phyloP scores from a whole-genome alignment of 202 grass and related monocot species.

The Panicum hallii region DNA sequence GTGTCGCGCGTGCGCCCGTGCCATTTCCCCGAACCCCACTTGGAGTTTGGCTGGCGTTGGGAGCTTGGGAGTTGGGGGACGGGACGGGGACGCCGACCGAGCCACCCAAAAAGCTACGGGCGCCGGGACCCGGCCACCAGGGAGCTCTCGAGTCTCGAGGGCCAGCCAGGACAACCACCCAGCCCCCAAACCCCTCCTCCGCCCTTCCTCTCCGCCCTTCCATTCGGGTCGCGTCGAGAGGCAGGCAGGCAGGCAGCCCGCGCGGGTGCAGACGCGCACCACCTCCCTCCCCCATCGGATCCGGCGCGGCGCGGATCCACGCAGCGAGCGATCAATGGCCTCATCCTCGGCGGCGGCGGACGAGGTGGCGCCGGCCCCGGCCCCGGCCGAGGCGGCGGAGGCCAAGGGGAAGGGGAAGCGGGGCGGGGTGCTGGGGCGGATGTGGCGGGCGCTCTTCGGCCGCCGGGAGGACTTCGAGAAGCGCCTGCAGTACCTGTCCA shows the following conservation, averaged over 20 bases:
- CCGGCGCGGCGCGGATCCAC: conserved; percentile 54
- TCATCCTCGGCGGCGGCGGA: conserved; percentile 32
- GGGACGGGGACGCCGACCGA: conserved; percentile 17
- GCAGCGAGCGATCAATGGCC: conserved; percentile 25
- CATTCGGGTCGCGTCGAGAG: conserved; percentile 33
- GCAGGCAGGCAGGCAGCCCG: conserved; percentile 10
- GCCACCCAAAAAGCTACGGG: background rate
- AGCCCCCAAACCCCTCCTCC: background rate
- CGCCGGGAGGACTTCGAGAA: conserved; percentile 88
- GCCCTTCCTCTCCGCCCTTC: background rate
- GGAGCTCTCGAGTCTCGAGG: conserved; percentile 13
- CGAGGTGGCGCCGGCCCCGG: background rate
- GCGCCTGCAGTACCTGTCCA: conserved; percentile 89
- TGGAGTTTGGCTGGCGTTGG: no score
- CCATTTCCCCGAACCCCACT: no score
- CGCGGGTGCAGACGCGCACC: conserved; percentile 12
- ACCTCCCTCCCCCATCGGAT: conserved; percentile 32
- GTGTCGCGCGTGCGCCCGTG: no score
- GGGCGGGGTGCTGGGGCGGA: conserved; percentile 58
- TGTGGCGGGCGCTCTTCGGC: conserved; percentile 81
- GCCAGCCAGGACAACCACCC: background rate
- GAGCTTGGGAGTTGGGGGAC: no score
- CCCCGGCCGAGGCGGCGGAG: background rate
- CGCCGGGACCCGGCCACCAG: background rate
- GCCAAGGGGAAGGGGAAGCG: conserved; percentile 22